A percentile compares a stretch with the other conserved stretches of the same genome.
These are phyloP conservation scores for Auricularia cornea DNA, from an alignment of 768 basidiomycete species.

Conservation along the genomic window DNA sequence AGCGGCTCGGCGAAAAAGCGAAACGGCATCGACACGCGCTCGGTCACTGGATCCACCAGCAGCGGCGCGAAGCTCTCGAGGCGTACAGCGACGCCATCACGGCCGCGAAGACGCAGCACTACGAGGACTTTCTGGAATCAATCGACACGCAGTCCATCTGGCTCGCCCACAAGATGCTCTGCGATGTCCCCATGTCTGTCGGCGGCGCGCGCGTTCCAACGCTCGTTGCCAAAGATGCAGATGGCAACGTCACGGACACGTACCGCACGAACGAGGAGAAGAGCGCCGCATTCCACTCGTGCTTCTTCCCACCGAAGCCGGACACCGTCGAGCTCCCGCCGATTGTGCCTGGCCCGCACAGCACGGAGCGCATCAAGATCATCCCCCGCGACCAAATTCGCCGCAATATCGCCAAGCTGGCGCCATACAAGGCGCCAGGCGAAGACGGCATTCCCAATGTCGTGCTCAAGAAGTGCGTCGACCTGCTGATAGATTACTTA, in stretches of 20 bases:
- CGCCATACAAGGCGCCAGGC: slow-evolving; percentile 1
- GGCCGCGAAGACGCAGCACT: slow-evolving; percentile 14
- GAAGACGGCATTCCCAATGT: background rate
- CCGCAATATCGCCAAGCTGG: background rate
- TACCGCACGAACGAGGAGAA: slow-evolving; percentile 13
- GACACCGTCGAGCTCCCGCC: background rate
- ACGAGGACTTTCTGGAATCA: slow-evolving; percentile 17
- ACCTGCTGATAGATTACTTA: no score
- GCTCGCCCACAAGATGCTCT: slow-evolving; percentile 12
- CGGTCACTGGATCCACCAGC: slow-evolving; percentile 8
- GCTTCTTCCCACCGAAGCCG: slow-evolving; percentile 19
- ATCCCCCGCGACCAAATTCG: slow-evolving; percentile 7
- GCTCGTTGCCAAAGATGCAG: background rate
- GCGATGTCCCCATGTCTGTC: no score
- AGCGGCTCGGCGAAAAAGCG: slow-evolving; percentile 1
- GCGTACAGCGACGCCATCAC: slow-evolving; percentile 11
- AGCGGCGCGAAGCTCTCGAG: slow-evolving; percentile 4
- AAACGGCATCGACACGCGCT: background rate
- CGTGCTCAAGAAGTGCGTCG: no score
- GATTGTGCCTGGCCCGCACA: slow-evolving; percentile 8
- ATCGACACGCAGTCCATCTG: slow-evolving; percentile 11
- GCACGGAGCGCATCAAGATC: background rate
- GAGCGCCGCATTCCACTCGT: slow-evolving; percentile 18
- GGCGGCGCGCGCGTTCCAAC: no score
- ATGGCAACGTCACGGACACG: background rate